These are phyloP conservation scores for Physcomitrium patens DNA, from an alignment of 225 moss, liverwort and hornwort genomes.

Conservation along the genomic window DNA sequence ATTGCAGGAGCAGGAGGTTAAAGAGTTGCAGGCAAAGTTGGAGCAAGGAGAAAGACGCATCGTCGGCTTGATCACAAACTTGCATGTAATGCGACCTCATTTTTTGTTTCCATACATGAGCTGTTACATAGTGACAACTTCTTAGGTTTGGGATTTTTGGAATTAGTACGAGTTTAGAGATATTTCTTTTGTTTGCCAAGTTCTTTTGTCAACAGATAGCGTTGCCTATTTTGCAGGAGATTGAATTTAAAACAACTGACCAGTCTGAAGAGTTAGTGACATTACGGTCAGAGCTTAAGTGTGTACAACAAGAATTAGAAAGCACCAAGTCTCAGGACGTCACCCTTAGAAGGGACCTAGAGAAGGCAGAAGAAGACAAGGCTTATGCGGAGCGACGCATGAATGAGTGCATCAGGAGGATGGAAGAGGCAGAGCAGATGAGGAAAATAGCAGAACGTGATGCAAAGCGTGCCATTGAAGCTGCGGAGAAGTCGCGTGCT, in stretches of 20 bases:
- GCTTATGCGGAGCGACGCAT: conserved; percentile 55
- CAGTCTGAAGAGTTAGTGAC: conserved; percentile 54
- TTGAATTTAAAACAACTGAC: conserved; percentile 57
- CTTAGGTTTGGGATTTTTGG: background rate
- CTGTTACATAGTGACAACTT: background rate
- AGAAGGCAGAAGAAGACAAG: conserved; percentile 59
- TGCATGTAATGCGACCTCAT: conserved; percentile 47
- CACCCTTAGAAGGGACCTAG: conserved; percentile 62
- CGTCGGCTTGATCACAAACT: conserved; percentile 51
- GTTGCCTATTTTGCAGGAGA: conserved; percentile 53
- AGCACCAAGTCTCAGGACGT: conserved; percentile 41
- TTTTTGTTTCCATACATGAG: background rate
- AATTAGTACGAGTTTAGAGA: background rate
- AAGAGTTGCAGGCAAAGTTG: conserved; percentile 57
- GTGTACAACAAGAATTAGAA: conserved; percentile 54
- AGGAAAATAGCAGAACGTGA: conserved; percentile 55
- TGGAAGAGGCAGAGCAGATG: conserved; percentile 75
- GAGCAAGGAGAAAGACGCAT: conserved; percentile 67
- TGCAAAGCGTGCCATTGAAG: conserved; percentile 59
- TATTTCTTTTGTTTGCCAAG: background rate
- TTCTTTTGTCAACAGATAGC: background rate
- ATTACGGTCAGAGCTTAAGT: conserved; percentile 63
- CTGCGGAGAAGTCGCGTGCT: conserved; percentile 70
- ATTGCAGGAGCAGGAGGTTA: conserved; percentile 61
- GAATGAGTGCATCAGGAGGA: conserved; percentile 42